phyloP scores from a whole-genome alignment of 306 rosid species.

The Crataegus laevigata region DNA sequence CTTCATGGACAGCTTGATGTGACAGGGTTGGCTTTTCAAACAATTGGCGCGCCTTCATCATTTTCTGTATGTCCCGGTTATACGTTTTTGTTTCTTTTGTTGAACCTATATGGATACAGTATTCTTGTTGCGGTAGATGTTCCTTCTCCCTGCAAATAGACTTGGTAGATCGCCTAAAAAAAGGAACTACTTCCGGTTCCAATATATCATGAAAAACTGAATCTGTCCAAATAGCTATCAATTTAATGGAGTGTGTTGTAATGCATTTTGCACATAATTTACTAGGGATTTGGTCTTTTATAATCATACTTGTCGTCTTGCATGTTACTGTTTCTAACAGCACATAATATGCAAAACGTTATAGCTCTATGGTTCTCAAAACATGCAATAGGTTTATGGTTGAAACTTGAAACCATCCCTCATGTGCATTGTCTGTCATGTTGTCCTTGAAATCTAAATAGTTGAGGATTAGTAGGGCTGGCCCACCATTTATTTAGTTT shows the following conservation, averaged over 20 bases:
- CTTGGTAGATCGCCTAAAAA: background rate
- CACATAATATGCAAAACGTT: background rate
- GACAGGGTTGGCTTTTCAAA: conserved; percentile 71
- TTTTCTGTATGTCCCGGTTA: conserved; percentile 59
- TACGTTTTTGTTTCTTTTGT: background rate
- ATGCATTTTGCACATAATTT: background rate
- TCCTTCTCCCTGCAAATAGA: background rate
- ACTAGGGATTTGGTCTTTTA: background rate
- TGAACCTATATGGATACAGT: conserved; percentile 1
- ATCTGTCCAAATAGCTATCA: background rate
- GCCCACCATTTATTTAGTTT: too few relatives aligned
- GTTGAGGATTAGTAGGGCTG: background rate
- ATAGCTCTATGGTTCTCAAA: background rate
- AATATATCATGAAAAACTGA: background rate
- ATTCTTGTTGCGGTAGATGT: background rate
- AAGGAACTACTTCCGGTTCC: background rate
- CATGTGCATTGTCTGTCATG: background rate
- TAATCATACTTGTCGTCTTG: background rate
- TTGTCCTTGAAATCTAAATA: background rate
- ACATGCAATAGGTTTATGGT: background rate
- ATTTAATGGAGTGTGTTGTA: background rate
- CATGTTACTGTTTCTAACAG: background rate
- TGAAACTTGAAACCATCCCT: background rate
- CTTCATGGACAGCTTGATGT: conserved; percentile 87
- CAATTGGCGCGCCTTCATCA: conserved; percentile 69